Base-by-base conservation (phyloP, 1,284 basidiomycete genomes). In the Sporisorium sorghi region DNA sequence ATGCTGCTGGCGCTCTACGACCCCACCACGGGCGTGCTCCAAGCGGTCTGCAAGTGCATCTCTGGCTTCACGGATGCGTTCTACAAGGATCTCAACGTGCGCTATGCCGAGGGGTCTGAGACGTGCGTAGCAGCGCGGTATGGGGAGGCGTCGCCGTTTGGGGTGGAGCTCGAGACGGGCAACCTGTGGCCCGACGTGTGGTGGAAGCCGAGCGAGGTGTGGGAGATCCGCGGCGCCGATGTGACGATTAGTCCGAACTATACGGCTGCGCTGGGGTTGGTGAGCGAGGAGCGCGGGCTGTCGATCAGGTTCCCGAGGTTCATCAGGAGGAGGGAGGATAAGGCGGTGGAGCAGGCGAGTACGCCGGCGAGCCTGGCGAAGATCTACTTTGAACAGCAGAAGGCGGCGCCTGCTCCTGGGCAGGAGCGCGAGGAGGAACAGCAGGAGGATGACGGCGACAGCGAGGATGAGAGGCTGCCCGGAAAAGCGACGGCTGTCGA, bases 211-310 rank as follows among this genome's bases (percentile, higher is more conserved):
- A 86, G 87, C 61, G 92, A 95, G 83, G 92, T 94, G 2, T 83
- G 81, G 80, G 82, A 83, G 62, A 91, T 97, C 65, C 88, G 92
- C 23, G 93, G 93, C 19, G 93, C 94, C 5, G 82, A 83, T 48
- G 89, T 96, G 73, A 95, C 94, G 0, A 85, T 94, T 42, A 94
- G 93, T 55, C 94, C 94, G 0, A 90, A 94, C 14, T 97, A 94
- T 28, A 87, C 91, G 2, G 94, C 94, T 10, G 93, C 92, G 0
- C 86, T 88, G 48, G 90, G 91, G 4, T 87, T 91, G 78, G 58
- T 56, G 12, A 90, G 90, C 19, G 86, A 87, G 5, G 87, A 88
- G 68, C 87, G 91, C 43, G 94, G 94, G 8, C 67, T 86, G 10
- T 82, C 79, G 19, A 59, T 86, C 17, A 79, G 86, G 8, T 86